Evolutionary conservation across 768 basidiomycete genomes (phyloP).

Genomic region (Rhodotorula toruloides): DNA sequence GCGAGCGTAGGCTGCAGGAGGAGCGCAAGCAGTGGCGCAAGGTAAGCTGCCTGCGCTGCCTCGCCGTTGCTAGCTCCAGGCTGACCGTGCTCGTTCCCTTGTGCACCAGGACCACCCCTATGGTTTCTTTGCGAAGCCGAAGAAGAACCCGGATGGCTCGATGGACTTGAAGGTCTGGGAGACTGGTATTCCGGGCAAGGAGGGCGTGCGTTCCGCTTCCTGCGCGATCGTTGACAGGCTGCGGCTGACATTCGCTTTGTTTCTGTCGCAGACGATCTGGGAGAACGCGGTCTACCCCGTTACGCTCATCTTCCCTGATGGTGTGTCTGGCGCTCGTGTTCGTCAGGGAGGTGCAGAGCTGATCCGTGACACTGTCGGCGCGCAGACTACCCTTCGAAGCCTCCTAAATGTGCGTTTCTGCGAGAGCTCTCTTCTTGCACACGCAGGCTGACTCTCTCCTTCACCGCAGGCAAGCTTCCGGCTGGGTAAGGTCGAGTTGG

Average conservation of each 20-base stretch:
- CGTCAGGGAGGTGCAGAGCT: not conserved
- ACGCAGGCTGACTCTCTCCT: not conserved
- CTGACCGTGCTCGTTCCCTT: not conserved
- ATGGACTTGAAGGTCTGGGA: slow-evolving; percentile 99
- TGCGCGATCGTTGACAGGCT: too few relatives aligned
- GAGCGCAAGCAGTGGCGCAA: slow-evolving; percentile 99
- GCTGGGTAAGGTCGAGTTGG: not conserved
- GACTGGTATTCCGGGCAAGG: slow-evolving; percentile 94
- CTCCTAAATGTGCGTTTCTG: slow-evolving; percentile 64
- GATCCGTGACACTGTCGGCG: slow-evolving; percentile 6
- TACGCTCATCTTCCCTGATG: slow-evolving; percentile 92
- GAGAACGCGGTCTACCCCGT: slow-evolving; percentile 94
- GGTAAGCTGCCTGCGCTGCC: slow-evolving; percentile 50
- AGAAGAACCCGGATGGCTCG: slow-evolving; percentile 81
- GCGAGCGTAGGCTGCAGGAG: slow-evolving; percentile 84
- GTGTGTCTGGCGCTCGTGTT: slow-evolving; percentile 48
- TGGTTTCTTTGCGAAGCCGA: slow-evolving; percentile 96
- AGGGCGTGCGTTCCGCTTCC: slow-evolving; percentile 58
- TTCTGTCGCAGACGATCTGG: slow-evolving; percentile 73
- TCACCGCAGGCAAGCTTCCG: slow-evolving; percentile 48
- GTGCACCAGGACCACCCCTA: slow-evolving; percentile 45
- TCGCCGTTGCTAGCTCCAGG: too few relatives aligned
- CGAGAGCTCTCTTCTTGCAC: not conserved
- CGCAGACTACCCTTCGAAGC: slow-evolving; percentile 88
- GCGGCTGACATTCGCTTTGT: not conserved